Evolutionary conservation across 306 rosid species (phyloP).

Genomic region (Cyamopsis tetragonoloba): DNA sequence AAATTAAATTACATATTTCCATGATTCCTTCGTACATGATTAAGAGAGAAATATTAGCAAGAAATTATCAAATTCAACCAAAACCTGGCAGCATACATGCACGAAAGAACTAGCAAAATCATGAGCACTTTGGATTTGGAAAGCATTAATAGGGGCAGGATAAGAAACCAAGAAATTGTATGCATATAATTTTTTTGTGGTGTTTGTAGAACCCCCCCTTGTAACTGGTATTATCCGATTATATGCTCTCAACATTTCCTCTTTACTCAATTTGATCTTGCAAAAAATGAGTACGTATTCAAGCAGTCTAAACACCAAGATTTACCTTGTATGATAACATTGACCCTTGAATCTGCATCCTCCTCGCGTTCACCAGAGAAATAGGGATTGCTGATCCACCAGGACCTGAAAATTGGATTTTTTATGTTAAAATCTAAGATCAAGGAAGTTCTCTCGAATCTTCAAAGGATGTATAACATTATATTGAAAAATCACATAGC

Average conservation of each 20-base stretch:
- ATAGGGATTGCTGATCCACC: not conserved
- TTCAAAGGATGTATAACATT: not conserved
- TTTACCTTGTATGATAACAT: not conserved
- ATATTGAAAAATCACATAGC: not conserved
- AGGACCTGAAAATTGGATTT: conserved; percentile 6
- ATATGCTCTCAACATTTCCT: not conserved
- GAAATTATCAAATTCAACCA: no score
- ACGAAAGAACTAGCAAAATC: no score
- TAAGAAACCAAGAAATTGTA: no score
- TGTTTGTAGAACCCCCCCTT: no score
- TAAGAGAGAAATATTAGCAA: no score
- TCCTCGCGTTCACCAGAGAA: not conserved
- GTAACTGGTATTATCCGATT: not conserved
- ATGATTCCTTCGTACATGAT: no score
- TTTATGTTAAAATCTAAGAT: not conserved
- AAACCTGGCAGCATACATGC: no score
- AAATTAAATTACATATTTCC: no score
- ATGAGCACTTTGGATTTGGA: no score
- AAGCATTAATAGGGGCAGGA: no score
- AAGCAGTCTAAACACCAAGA: not conserved
- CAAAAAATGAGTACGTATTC: not conserved
- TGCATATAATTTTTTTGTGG: no score
- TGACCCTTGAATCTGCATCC: not conserved
- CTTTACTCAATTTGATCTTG: not conserved
- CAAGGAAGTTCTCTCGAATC: not conserved